Evolutionary conservation across 1,284 basidiomycete genomes (phyloP).

Genomic region (Ceratobasidium papillatum): DNA sequence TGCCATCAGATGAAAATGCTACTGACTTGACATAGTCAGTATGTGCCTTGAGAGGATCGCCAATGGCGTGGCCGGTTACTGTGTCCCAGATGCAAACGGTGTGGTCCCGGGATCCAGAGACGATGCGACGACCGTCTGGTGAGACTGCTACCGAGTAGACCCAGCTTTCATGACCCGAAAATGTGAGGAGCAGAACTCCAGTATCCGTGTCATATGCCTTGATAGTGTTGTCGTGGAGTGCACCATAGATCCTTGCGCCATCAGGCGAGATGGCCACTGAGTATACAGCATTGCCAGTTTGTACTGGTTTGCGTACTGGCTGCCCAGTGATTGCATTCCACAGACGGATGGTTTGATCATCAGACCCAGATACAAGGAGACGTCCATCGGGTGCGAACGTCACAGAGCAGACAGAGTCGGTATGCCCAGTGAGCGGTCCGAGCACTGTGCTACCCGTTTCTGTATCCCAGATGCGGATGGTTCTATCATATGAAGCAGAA

Average conservation of each 20-base stretch:
- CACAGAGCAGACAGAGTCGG: neutral
- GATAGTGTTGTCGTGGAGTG: neutral
- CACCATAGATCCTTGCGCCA: conserved; percentile 4
- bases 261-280: conserved; percentile 23
- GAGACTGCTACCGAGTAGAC: conserved; percentile 84
- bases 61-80: conserved; percentile 65
- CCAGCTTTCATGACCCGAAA: conserved; percentile 46
- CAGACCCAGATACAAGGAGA: conserved; percentile 39
- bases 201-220: conserved; percentile 9
- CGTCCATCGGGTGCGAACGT: conserved; percentile 30
- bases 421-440: too few species aligned
- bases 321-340: conserved; percentile 18
- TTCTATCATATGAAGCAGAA: too few species aligned
- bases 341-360: conserved; percentile 14
- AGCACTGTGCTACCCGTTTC: too few species aligned
- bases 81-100: conserved; percentile 90
- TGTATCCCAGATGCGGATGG: too few species aligned
- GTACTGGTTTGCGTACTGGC: neutral
- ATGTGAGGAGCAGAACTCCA: neutral
- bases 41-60: conserved; percentile 65
- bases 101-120: conserved; percentile 88
- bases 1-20: conserved; percentile 82
- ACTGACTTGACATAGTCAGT: conserved; percentile 84
- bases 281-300: neutral
- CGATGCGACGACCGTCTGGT: conserved; percentile 80